Evolutionary conservation across 495 filamentous ascomycete species (phyloP), one percentile per base, ranked within the genome.

Genomic region (Xylaria bambusicola): DNA sequence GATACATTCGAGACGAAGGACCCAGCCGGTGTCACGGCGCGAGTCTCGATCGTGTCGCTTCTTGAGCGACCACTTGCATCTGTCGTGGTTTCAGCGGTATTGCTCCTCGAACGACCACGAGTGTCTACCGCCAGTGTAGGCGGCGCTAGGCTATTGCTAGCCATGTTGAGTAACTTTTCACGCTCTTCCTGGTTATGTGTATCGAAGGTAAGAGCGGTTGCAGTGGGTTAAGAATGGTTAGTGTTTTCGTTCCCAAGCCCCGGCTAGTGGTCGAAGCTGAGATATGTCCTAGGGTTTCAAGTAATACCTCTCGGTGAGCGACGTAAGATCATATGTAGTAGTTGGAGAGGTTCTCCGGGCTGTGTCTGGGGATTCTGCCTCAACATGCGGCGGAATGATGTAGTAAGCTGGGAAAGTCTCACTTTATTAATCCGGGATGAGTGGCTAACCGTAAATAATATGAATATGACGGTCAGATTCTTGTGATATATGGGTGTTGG

Each of bases 31-130:
- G 68, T 68, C 18, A 68, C 44, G 6, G 51, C 65, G 18, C 67
- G 62, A 23, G 65, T 70, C 36, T 70, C 68, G 41, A 64, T 62
- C 10, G 65, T 68, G 42, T 70, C 68, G 65, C 65, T 68, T 45
- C 68, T 66, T 13, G 59, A 56, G n/a, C 68, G 68, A 13, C 56
- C 54, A 46, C 56, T 52, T 7, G 61, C 61, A 54, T 66, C 58
- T 27, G 66, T 57, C 40, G 48, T 58, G 6, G 65, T 66, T 31
- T 66, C 65, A 31, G 62, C 62, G 9, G 62, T 66, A 36, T 68
- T 66, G 56, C 65, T 70, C 53, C 68, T 68, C 27, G 63, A 51
- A 29, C 68, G 68, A 15, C 51, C 60, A 26, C 53, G 61, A 15
- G 63, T 66, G 51, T 70, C 65, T 24, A 68, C 53, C 17, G 46